phyloP scores from a whole-genome alignment of 495 filamentous ascomycete species.

The Aspergillus conjunctus region DNA sequence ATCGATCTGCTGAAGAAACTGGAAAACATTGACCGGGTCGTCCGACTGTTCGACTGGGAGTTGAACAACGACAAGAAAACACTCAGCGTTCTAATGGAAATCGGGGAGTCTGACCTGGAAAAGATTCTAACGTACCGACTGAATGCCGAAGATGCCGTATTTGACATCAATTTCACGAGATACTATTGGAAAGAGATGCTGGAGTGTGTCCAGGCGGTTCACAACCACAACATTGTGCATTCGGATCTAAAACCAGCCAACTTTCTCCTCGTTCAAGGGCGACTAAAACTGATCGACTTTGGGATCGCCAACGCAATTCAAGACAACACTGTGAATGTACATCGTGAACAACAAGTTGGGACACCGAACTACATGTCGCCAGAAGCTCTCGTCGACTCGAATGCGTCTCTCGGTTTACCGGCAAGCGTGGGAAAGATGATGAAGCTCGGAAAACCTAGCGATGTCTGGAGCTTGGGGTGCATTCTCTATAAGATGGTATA shows the following conservation, averaged over 20 bases:
- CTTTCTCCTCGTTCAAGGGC: constrained; percentile 83
- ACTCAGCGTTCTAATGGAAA: constrained; percentile 94
- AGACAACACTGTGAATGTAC: constrained; percentile 95
- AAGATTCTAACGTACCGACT: constrained; percentile 76
- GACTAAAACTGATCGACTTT: constrained; percentile 89
- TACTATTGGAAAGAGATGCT: constrained; percentile 99
- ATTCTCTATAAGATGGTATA: constrained; percentile 98
- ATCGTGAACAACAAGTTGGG: constrained; percentile 91
- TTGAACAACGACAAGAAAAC: constrained; percentile 85
- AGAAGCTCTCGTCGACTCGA: constrained; percentile 87
- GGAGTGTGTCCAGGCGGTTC: constrained; percentile 87
- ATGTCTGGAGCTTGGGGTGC: constrained; percentile 95
- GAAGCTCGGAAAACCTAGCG: constrained; percentile 93
- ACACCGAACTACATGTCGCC: constrained; percentile 99
- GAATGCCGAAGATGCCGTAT: constrained; percentile 69
- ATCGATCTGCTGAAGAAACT: constrained; percentile 88
- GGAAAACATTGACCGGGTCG: constrained; percentile 81
- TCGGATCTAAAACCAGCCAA: constrained; percentile 96
- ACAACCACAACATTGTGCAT: constrained; percentile 88
- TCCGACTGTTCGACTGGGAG: constrained; percentile 89
- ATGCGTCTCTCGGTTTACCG: constrained; percentile 60
- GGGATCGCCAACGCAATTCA: constrained; percentile 97
- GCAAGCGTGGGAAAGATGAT: constrained; percentile 71
- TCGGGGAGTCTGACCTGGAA: constrained; percentile 92
- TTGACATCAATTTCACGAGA: constrained; percentile 89